Evolutionary conservation across 1,139 yeast species (phyloP).

Genomic region (Lodderomyces jiufengensis): DNA sequence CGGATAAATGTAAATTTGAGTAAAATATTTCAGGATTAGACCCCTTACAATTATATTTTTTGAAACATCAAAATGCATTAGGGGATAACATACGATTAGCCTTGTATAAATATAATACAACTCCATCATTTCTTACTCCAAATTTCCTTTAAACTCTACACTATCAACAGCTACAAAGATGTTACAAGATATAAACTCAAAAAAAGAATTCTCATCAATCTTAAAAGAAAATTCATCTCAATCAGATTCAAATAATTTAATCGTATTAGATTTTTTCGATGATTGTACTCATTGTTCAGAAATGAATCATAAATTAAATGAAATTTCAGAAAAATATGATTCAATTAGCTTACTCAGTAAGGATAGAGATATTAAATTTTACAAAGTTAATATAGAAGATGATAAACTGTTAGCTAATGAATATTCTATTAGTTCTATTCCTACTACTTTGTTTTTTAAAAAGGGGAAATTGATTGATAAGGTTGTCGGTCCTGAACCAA

Average conservation of each 20-base stretch:
- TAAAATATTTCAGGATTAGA: no score
- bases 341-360: no score
- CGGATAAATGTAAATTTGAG: no score
- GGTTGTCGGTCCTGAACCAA: constrained; percentile 78
- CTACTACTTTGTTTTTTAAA: constrained; percentile 53
- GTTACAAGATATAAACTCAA: constrained; percentile 12
- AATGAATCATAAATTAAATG: constrained; percentile 13
- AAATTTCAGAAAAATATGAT: constrained; percentile 11
- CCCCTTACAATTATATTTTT: no score
- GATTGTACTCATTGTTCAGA: constrained; percentile 14
- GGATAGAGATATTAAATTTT: constrained; percentile 8
- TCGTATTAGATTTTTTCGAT: constrained; percentile 15
- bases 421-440: constrained; percentile 66
- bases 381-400: constrained; percentile 13
- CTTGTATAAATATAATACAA: no score
- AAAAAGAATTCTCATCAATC: constrained; percentile 13
- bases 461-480: constrained; percentile 63
- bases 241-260: constrained; percentile 9
- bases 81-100: background rate
- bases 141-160: background rate
- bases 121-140: no score
- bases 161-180: constrained; percentile 1
- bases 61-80: background rate
- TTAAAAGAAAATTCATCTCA: constrained; percentile 6
- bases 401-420: constrained; percentile 14